Evolutionary conservation across 1,284 basidiomycete genomes (phyloP).

Genomic region (Ustilago vetiveriae): DNA sequence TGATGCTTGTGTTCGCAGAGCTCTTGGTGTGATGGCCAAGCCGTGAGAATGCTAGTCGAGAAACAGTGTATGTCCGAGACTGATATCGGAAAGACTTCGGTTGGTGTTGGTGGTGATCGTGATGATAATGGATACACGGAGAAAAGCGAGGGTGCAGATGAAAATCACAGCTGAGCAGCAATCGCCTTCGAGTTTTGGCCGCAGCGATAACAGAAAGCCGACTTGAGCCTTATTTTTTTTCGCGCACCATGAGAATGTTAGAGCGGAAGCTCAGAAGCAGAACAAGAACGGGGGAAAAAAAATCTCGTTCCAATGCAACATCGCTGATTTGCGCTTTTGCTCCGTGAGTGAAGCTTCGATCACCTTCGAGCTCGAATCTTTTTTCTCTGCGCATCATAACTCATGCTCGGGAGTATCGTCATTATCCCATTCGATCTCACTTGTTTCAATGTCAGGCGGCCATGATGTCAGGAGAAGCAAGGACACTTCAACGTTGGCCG

Average conservation of each 20-base stretch:
- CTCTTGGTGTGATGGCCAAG: constrained; percentile 3
- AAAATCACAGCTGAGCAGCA: constrained; percentile 5
- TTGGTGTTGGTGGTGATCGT: not conserved
- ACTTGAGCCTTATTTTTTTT: constrained; percentile 10
- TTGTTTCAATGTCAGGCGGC: too few relatives aligned
- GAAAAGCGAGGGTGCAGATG: not conserved
- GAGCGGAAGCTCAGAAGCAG: not conserved
- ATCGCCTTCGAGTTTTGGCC: not conserved
- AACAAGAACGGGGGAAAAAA: not conserved
- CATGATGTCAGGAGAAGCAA: too few relatives aligned
- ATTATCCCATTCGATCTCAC: too few relatives aligned
- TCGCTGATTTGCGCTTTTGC: constrained; percentile 20
- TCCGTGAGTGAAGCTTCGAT: constrained; percentile 13
- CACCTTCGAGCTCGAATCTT: constrained; percentile 27
- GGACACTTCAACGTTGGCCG: too few relatives aligned
- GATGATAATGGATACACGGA: not conserved
- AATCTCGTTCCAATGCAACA: not conserved
- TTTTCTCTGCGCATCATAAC: too few relatives aligned
- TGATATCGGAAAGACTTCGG: not conserved
- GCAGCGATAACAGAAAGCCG: constrained; percentile 7
- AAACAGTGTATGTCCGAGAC: not conserved
- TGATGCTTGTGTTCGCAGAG: not conserved
- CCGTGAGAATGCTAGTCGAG: not conserved
- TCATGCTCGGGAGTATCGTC: too few relatives aligned
- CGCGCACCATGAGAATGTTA: not conserved